phyloP scores from a whole-genome alignment of 345 rosid genomes.

The Acer campestre region DNA sequence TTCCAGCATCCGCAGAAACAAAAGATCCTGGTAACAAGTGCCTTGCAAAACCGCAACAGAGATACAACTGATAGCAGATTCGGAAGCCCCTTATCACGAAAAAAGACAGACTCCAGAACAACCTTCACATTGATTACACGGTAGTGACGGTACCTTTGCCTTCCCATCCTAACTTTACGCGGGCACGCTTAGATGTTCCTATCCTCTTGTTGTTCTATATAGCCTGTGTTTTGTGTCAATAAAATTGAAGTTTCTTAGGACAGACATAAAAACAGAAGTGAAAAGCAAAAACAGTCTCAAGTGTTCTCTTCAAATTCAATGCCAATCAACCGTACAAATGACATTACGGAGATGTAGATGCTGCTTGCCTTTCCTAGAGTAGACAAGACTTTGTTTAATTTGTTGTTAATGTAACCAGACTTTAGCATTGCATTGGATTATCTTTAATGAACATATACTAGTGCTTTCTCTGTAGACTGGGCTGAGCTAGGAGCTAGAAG shows the following conservation, averaged over 20 bases:
- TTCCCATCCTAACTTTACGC: no score
- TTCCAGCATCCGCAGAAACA: background rate
- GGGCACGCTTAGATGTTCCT: background rate
- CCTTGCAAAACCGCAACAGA: no score
- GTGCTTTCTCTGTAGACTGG: no score
- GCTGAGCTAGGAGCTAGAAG: no score
- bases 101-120: background rate
- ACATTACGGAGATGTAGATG: no score
- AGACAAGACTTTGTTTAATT: no score
- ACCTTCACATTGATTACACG: background rate
- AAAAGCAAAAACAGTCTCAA: background rate
- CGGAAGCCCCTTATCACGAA: no score
- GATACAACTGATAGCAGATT: background rate
- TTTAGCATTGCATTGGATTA: no score
- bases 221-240: background rate
- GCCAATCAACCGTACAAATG: background rate
- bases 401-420: no score
- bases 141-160: no score
- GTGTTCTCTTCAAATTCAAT: background rate
- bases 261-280: background rate
- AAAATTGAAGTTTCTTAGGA: background rate
- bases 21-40: background rate
- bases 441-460: no score
- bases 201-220: background rate
- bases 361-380: no score